Evolutionary conservation across 2,329 filamentous ascomycete genomes (phyloP).

Genomic region (Colletotrichum noveboracense): DNA sequence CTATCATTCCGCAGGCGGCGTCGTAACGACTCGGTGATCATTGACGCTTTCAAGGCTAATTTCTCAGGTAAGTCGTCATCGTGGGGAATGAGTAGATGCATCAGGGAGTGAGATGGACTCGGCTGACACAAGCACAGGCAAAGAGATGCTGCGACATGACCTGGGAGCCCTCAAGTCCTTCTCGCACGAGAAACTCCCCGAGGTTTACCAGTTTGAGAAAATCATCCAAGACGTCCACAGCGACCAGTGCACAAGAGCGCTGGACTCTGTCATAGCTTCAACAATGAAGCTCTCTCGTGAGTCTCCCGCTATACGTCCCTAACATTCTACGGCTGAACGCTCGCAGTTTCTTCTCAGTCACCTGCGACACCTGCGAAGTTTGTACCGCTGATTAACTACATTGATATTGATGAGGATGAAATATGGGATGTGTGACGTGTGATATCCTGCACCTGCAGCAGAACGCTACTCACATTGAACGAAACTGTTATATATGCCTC

Average conservation of each 20-base stretch:
- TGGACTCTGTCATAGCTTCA: neutral
- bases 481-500: fast-evolving
- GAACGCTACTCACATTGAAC: fast-evolving
- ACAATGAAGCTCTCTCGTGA: neutral
- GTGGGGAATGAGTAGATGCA: fast-evolving
- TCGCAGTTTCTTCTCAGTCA: neutral
- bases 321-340: fast-evolving
- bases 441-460: neutral
- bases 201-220: neutral
- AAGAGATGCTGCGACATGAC: neutral
- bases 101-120: neutral
- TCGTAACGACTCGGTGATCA: neutral
- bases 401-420: neutral
- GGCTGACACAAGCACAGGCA: neutral
- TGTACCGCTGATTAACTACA: neutral
- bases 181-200: neutral
- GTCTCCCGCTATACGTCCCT: neutral
- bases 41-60: neutral
- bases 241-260: neutral
- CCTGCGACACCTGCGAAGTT: neutral
- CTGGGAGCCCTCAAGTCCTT: neutral
- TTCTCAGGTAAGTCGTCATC: neutral
- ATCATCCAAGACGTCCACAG: neutral
- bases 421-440: neutral
- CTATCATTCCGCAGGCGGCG: neutral